Base-by-base conservation (phyloP, 352 stramenopile genomes). In the Pythium rhizo-oryzae region DNA sequence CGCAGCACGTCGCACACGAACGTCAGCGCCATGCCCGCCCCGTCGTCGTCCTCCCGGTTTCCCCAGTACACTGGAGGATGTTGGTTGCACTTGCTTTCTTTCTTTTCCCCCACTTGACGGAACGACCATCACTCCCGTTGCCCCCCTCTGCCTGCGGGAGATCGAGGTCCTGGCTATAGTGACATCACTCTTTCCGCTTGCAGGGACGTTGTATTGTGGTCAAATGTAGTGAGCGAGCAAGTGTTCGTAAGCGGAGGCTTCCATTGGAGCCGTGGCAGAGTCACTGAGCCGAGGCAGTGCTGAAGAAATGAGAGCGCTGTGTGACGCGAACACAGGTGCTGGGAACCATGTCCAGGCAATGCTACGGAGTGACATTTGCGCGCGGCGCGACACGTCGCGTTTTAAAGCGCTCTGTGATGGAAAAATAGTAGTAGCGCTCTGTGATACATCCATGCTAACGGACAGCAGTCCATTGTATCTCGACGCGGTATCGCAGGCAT, bases 1-100 rank as follows among this genome's bases (percentile, higher is more conserved):
- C 59, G 59, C 19, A 75, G 62, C 55, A 67, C 62, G 49, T 75
- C 68, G 53, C 68, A 75, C 56, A 71, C 39, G 47, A 66, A 62
- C 12, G 55, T 52, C 54, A 74, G 50, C 46, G 64, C 64, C 62
- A 69, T 70, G 18, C 16, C 33, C 24, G 19, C 46, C 37, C 7
- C 50, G 23, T 21, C 50, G 8, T 56, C 50, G 52, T 11, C 30
- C 24, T 56, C 25, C 12, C 25, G 24, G 11, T 56, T 8, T 15
- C 50, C 19, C 50, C 11, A n/a, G n/a, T 6, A 46, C 9, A 4
- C 1, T 19, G 11, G 21, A 51, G 16, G 24, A 56, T 39, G 61
- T 19, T 53, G 52, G 53, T 62, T 65, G 59, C 59, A 65, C 59
- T 65, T 65, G 59, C 46, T 65, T 65, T 51, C 46, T 65, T 51